phyloP scores from a whole-genome alignment of 2,329 filamentous ascomycete species.

The Fonsecaea erecta region DNA sequence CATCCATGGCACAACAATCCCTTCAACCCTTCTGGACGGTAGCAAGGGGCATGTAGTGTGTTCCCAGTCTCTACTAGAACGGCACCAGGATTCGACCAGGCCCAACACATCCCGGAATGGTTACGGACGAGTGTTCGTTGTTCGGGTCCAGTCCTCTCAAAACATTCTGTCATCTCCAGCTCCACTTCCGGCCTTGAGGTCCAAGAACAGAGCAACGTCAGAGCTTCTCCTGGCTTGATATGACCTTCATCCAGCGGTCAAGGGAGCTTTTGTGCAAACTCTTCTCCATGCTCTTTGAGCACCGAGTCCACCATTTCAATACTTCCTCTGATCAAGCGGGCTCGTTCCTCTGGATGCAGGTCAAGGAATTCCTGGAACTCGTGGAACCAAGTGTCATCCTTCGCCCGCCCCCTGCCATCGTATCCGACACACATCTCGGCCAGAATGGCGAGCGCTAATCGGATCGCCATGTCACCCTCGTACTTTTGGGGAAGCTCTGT shows the following conservation, averaged over 20 bases:
- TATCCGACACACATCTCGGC: slow-evolving; percentile 38
- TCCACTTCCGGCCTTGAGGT: too few relatives aligned
- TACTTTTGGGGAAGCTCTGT: slow-evolving; percentile 34
- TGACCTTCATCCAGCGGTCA: background rate
- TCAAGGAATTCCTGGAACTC: slow-evolving; percentile 42
- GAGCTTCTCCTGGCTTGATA: background rate
- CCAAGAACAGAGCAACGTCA: too few relatives aligned
- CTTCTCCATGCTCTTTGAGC: slow-evolving; percentile 27
- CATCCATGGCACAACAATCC: too few relatives aligned
- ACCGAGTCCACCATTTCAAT: slow-evolving; percentile 34
- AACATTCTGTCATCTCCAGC: too few relatives aligned
- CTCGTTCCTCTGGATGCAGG: slow-evolving; percentile 41
- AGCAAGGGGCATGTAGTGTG: background rate
- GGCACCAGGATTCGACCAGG: background rate
- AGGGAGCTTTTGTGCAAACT: slow-evolving; percentile 14
- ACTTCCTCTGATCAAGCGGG: slow-evolving; percentile 34
- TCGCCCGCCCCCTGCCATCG: slow-evolving; percentile 36
- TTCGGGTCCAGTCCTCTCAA: too few relatives aligned
- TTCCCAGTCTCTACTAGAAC: background rate
- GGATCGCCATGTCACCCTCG: slow-evolving; percentile 34
- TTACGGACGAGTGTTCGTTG: too few relatives aligned
- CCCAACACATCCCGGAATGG: too few relatives aligned
- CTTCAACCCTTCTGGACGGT: too few relatives aligned
- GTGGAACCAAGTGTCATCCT: slow-evolving; percentile 45
- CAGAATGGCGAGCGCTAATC: slow-evolving; percentile 33